Evolutionary conservation across 2,329 filamentous ascomycete species (phyloP).

Genomic region (Trichoderma breve): DNA sequence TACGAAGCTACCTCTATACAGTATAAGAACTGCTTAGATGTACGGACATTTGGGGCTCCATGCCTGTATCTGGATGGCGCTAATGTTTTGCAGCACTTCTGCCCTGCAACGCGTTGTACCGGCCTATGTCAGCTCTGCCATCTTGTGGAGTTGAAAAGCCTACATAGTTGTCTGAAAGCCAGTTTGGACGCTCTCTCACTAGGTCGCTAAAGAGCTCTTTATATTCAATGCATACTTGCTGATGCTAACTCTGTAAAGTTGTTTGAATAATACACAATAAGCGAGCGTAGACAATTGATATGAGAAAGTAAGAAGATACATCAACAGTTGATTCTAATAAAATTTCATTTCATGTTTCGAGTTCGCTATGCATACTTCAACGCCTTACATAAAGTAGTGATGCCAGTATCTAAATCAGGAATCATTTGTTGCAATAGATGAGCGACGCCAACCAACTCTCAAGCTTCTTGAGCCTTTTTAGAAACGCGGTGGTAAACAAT

Average conservation of each 20-base stretch:
- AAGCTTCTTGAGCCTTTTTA: not conserved
- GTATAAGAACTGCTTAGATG: not conserved
- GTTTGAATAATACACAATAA: not conserved
- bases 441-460: not conserved
- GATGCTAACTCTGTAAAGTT: not conserved
- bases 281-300: not conserved
- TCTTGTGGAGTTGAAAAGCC: not conserved
- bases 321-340: not conserved
- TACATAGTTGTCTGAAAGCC: not conserved
- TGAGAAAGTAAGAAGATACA: not conserved
- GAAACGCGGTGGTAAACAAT: conserved; percentile 25
- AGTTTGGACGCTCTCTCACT: not conserved
- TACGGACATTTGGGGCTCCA: not conserved
- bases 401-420: not conserved
- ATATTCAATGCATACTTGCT: not conserved
- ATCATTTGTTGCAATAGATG: not conserved
- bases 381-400: not conserved
- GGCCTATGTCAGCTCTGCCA: not conserved
- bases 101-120: not conserved
- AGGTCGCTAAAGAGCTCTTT: not conserved
- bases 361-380: not conserved
- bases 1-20: not conserved
- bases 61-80: not conserved
- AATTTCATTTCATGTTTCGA: not conserved
- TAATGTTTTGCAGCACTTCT: not conserved